phyloP scores from a whole-genome alignment of 2,329 filamentous ascomycete genomes.

The Fusarium fujikuroi region DNA sequence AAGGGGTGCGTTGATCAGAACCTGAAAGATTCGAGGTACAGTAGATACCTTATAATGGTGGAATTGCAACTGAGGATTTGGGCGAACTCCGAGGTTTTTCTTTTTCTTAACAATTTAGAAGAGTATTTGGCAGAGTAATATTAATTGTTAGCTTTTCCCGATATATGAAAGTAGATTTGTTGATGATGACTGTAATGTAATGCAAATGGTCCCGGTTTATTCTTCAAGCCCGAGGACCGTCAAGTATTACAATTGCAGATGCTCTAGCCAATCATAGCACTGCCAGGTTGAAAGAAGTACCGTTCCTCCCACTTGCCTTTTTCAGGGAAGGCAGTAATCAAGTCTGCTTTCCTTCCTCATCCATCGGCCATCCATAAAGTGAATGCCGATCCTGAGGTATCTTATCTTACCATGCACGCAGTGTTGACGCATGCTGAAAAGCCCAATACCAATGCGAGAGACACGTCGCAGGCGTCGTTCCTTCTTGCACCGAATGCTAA shows the following conservation, averaged over 20 bases:
- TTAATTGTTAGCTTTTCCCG: neutral
- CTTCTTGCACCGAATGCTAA: neutral
- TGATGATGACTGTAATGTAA: neutral
- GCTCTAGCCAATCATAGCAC: slow-evolving; percentile 22
- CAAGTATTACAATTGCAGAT: slow-evolving; percentile 2
- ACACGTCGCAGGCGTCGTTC: neutral
- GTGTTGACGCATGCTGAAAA: slow-evolving; percentile 8
- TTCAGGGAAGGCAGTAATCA: slow-evolving; percentile 15
- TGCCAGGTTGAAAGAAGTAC: neutral
- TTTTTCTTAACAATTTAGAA: neutral
- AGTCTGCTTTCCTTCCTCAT: slow-evolving; percentile 10
- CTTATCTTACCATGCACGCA: neutral
- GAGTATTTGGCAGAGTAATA: neutral
- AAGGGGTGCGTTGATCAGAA: neutral
- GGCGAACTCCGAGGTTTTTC: neutral
- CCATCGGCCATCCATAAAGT: neutral
- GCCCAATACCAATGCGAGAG: neutral
- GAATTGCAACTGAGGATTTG: neutral
- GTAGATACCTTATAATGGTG: neutral
- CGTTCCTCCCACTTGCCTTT: slow-evolving; percentile 10
- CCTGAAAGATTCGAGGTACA: neutral
- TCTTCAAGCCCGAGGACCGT: neutral
- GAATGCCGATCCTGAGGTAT: neutral
- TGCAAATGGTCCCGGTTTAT: neutral
- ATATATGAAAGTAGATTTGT: neutral